phyloP scores from a whole-genome alignment of 768 basidiomycete genomes.

The Rhodotorula diobovata region DNA sequence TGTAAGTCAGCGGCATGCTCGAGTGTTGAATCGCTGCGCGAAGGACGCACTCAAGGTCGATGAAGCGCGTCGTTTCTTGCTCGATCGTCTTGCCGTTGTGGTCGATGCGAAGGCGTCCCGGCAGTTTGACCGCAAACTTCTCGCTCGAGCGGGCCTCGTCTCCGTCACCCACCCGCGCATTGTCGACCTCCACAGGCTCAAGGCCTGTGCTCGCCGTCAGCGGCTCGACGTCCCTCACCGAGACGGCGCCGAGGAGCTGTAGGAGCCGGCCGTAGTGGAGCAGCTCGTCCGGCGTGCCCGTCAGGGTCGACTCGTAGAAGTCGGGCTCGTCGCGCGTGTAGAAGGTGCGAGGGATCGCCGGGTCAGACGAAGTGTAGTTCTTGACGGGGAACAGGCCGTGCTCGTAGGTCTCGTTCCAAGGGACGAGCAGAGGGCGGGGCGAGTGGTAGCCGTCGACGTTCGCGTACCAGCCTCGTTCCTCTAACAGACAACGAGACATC shows the following conservation, averaged over 20 bases:
- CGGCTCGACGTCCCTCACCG: neutral
- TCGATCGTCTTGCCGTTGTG: neutral
- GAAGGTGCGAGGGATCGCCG: neutral
- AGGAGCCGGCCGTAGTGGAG: neutral
- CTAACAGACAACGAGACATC: neutral
- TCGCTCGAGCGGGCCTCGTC: neutral
- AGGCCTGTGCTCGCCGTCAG: neutral
- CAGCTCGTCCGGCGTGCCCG: neutral
- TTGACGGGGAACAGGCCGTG: neutral
- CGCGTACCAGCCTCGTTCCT: neutral
- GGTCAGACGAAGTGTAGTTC: neutral
- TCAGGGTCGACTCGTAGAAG: neutral
- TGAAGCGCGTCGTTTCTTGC: neutral
- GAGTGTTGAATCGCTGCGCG: neutral
- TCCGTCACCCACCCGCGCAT: fast-evolving
- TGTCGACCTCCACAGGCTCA: neutral
- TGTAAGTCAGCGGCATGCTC: neutral
- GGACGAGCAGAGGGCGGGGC: neutral
- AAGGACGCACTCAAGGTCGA: neutral
- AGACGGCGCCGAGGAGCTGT: neutral
- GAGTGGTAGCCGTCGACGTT: neutral
- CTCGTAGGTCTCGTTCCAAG: neutral
- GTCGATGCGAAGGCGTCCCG: neutral
- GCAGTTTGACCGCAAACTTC: neutral
- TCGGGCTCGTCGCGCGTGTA: neutral